Evolutionary conservation across 169 alveolate species (phyloP).

Genomic region (Plasmodium sp.): DNA sequence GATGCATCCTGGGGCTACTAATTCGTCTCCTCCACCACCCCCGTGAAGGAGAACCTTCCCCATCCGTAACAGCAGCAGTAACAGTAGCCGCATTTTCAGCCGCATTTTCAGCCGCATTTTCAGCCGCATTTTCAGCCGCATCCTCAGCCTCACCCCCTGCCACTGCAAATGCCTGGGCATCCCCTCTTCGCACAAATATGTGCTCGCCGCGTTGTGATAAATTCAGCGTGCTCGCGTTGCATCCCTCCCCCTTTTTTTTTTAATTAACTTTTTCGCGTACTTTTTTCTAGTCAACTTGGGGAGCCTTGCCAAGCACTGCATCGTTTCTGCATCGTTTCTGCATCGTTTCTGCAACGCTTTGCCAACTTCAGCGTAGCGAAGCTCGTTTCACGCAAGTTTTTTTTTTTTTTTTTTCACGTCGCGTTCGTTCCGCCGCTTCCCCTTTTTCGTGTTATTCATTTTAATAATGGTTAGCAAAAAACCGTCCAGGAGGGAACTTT

Average conservation of each 20-base stretch:
- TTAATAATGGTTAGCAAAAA: neutral
- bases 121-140: no score
- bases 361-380: neutral
- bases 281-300: conserved; percentile 12
- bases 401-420: neutral
- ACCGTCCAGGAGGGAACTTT: neutral
- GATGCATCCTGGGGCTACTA: conserved; percentile 2
- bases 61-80: no score
- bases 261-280: neutral
- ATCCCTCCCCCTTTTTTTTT: neutral
- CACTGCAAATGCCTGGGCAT: neutral
- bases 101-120: no score
- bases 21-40: neutral
- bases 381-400: neutral
- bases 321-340: neutral
- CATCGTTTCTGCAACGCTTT: neutral
- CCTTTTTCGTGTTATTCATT: neutral
- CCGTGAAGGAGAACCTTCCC: no score
- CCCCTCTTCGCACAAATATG: neutral
- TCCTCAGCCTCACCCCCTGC: neutral
- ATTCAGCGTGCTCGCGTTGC: neutral
- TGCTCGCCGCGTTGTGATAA: neutral
- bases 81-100: no score
- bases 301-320: neutral
- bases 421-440: neutral